phyloP scores from a whole-genome alignment of 2,329 filamentous ascomycete genomes.

The Esteya vermicola region DNA sequence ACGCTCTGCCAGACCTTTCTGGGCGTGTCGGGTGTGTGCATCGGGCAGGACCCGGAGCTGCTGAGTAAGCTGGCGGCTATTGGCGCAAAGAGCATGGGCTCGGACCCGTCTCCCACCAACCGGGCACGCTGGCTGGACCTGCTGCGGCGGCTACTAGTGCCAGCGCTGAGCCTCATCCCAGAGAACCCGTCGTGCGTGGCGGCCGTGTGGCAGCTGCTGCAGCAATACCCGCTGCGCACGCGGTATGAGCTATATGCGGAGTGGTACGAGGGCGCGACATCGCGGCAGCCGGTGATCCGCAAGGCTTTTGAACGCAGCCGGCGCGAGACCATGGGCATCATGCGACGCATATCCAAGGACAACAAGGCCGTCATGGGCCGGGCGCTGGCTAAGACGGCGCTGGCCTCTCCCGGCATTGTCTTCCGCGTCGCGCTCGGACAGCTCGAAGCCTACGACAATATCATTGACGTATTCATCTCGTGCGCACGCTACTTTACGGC shows the following conservation, averaged over 20 bases:
- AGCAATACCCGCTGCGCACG: conserved; percentile 58
- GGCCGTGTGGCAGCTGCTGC: conserved; percentile 73
- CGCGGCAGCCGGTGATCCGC: conserved; percentile 62
- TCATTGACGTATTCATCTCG: conserved; percentile 89
- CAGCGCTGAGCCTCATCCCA: conserved; percentile 73
- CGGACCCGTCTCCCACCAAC: conserved; percentile 59
- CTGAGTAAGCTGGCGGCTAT: conserved; percentile 77
- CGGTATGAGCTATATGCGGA: conserved; percentile 86
- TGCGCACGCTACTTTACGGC: conserved; percentile 90
- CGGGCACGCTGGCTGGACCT: conserved; percentile 70
- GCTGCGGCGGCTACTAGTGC: conserved; percentile 70
- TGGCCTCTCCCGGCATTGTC: conserved; percentile 79
- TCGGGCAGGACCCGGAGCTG: conserved; percentile 68
- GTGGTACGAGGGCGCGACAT: conserved; percentile 73
- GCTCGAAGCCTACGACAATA: conserved; percentile 85
- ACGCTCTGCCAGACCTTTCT: conserved; percentile 71
- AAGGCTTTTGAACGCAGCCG: conserved; percentile 63
- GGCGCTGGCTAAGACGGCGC: conserved; percentile 80
- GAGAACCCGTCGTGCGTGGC: conserved; percentile 74
- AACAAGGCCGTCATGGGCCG: conserved; percentile 80
- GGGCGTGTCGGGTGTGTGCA: conserved; percentile 75
- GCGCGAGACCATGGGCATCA: conserved; percentile 66
- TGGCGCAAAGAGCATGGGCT: conserved; percentile 57
- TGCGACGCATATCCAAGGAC: conserved; percentile 80
- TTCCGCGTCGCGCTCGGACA: conserved; percentile 81